Evolutionary conservation across 1,284 basidiomycete genomes (phyloP).

Genomic region (Jaminaea rosea): DNA sequence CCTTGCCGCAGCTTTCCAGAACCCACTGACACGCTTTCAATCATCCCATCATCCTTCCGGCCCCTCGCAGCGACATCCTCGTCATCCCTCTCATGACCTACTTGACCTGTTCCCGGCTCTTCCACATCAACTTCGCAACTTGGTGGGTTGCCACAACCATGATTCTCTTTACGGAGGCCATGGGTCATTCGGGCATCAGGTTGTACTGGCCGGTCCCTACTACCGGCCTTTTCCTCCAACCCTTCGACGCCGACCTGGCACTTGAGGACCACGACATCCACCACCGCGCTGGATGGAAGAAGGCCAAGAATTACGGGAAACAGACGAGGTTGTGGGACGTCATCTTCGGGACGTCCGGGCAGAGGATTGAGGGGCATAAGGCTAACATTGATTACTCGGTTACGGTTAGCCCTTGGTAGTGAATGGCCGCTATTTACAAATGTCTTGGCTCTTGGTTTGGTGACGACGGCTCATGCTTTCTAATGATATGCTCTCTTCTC

Average conservation of each 20-base stretch:
- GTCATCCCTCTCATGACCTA: conserved; percentile 25
- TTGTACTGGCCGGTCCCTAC: conserved; percentile 26
- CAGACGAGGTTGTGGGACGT: conserved; percentile 40
- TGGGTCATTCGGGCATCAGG: conserved; percentile 37
- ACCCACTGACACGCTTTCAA: too few relatives aligned
- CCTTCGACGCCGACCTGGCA: conserved; percentile 26
- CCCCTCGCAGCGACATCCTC: conserved; percentile 32
- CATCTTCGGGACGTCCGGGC: conserved; percentile 34
- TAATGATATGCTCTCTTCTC: too few relatives aligned
- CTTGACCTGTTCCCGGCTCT: conserved; percentile 26
- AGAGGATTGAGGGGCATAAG: conserved; percentile 22
- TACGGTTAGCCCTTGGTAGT: too few relatives aligned
- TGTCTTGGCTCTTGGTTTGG: too few relatives aligned
- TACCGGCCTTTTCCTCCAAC: conserved; percentile 20
- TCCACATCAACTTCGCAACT: conserved; percentile 21
- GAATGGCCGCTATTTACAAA: too few relatives aligned
- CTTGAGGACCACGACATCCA: conserved; percentile 46
- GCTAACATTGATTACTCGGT: conserved; percentile 22
- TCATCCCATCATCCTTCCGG: too few relatives aligned
- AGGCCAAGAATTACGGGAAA: conserved; percentile 38
- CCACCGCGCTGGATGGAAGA: conserved; percentile 37
- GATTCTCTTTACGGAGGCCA: conserved; percentile 30
- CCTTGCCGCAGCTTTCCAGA: too few relatives aligned
- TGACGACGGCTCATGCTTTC: too few relatives aligned
- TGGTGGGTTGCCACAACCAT: conserved; percentile 16